These are phyloP conservation scores for Paramarasmius palmivorus DNA, from an alignment of 1,284 basidiomycete genomes.

Conservation along the genomic window DNA sequence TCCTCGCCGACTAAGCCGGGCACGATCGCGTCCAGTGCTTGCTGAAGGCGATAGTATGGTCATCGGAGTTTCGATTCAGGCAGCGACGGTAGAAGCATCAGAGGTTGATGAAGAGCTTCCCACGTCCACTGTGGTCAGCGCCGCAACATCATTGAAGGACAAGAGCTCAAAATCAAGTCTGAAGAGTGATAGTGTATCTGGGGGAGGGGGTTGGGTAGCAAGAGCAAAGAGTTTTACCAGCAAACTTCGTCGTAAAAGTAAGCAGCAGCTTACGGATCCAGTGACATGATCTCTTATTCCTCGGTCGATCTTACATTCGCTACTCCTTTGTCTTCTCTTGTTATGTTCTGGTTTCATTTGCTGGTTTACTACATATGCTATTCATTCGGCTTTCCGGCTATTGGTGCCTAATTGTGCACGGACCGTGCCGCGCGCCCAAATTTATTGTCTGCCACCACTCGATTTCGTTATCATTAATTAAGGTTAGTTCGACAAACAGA, in stretches of 20 bases:
- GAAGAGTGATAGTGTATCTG: conserved; percentile 3
- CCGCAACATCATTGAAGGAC: conserved; percentile 31
- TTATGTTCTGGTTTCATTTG: background rate
- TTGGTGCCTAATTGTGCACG: background rate
- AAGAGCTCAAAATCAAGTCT: conserved; percentile 42
- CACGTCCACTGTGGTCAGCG: conserved; percentile 38
- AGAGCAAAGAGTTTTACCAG: conserved; percentile 51
- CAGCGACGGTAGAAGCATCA: conserved; percentile 45
- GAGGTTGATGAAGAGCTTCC: conserved; percentile 30
- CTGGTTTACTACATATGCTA: conserved; percentile 3
- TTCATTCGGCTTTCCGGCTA: background rate
- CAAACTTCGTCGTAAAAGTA: conserved; percentile 49
- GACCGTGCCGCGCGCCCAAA: background rate
- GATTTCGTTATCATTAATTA: too few species aligned
- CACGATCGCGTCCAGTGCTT: conserved; percentile 45
- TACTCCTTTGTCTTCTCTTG: conserved; percentile 9
- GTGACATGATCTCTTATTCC: conserved; percentile 10
- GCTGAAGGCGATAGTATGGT: conserved; percentile 35
- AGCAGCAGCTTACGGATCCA: conserved; percentile 21
- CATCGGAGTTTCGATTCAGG: conserved; percentile 60
- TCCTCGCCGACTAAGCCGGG: conserved; percentile 52
- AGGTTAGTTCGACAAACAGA: too few species aligned
- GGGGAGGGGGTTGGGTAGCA: conserved; percentile 37
- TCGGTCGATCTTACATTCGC: conserved; percentile 8
- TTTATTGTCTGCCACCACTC: background rate